Evolutionary conservation across 164 flowering plant genomes (phyloP).

Genomic region (Chimonanthus praecox): DNA sequence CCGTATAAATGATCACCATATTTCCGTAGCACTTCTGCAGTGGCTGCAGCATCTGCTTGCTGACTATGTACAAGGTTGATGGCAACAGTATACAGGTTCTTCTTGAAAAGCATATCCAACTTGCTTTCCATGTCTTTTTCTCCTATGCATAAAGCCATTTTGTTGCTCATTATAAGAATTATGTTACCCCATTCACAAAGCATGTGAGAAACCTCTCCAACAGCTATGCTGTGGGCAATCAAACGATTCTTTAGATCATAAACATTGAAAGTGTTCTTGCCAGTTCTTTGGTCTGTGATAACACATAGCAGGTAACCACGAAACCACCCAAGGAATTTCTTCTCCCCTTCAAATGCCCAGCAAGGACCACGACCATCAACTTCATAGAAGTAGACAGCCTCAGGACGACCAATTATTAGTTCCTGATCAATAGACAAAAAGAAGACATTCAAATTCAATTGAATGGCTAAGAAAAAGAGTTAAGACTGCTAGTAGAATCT

Average conservation of each 20-base stretch:
- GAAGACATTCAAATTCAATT: slow-evolving; percentile 10
- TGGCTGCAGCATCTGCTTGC: slow-evolving; percentile 99
- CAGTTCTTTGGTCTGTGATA: slow-evolving; percentile 71
- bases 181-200: slow-evolving; percentile 98
- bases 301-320: slow-evolving; percentile 95
- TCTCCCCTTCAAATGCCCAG: slow-evolving; percentile 99
- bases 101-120: slow-evolving; percentile 96
- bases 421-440: slow-evolving; percentile 45
- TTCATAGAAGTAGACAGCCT: slow-evolving; percentile 96
- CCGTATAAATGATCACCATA: slow-evolving; percentile 95
- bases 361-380: slow-evolving; percentile 99
- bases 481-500: background rate
- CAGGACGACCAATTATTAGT: slow-evolving; percentile 83
- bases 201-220: slow-evolving; percentile 86
- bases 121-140: slow-evolving; percentile 99
- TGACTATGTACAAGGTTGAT: slow-evolving; percentile 95
- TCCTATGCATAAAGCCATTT: slow-evolving; percentile 67
- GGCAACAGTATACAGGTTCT: slow-evolving; percentile 92
- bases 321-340: slow-evolving; percentile 92
- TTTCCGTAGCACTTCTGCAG: slow-evolving; percentile 91
- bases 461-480: background rate
- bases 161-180: slow-evolving; percentile 77
- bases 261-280: slow-evolving; percentile 69
- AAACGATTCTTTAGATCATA: slow-evolving; percentile 92
- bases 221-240: slow-evolving; percentile 78